These are phyloP conservation scores for Entophlyctis luteolus DNA, from an alignment of 192 early-diverging fungal species.

Conservation along the genomic window DNA sequence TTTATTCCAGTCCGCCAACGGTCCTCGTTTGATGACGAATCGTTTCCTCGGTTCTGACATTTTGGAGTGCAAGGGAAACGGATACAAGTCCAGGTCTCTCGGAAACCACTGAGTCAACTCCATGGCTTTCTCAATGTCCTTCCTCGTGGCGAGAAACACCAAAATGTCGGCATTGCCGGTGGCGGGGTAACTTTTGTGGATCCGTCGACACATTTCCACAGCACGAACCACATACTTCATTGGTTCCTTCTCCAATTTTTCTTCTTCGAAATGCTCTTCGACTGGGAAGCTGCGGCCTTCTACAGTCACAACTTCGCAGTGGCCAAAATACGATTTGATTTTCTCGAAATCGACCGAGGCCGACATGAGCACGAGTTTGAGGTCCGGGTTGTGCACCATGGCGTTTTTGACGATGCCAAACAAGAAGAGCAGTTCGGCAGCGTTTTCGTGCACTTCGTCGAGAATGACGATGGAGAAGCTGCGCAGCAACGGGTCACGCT, in stretches of 20 bases:
- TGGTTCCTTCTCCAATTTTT: not conserved
- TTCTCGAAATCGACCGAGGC: slow-evolving; percentile 15
- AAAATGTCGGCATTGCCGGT: slow-evolving; percentile 24
- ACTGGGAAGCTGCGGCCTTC: slow-evolving; percentile 10
- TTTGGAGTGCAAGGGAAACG: slow-evolving; percentile 12
- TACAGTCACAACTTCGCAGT: slow-evolving; percentile 17
- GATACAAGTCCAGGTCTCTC: not conserved
- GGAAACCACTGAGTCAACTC: not conserved
- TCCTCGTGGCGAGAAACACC: slow-evolving; percentile 18
- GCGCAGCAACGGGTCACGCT: slow-evolving; percentile 8
- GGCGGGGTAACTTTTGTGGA: not conserved
- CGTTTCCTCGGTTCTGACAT: slow-evolving; percentile 7
- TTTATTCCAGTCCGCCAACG: slow-evolving; percentile 1
- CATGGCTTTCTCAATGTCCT: slow-evolving; percentile 13
- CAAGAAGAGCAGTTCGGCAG: slow-evolving; percentile 23
- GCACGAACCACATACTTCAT: not conserved
- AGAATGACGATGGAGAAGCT: slow-evolving; percentile 24
- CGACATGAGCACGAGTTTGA: slow-evolving; percentile 31
- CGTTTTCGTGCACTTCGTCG: slow-evolving; percentile 32
- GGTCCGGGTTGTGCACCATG: slow-evolving; percentile 1
- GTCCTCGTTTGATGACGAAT: slow-evolving; percentile 18
- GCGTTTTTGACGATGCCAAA: slow-evolving; percentile 27
- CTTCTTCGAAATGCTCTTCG: slow-evolving; percentile 1
- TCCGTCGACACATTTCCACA: not conserved
- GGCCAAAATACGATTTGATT: slow-evolving; percentile 18